phyloP scores from a whole-genome alignment of 2,329 filamentous ascomycete species.

The Trichoderma sp. region DNA sequence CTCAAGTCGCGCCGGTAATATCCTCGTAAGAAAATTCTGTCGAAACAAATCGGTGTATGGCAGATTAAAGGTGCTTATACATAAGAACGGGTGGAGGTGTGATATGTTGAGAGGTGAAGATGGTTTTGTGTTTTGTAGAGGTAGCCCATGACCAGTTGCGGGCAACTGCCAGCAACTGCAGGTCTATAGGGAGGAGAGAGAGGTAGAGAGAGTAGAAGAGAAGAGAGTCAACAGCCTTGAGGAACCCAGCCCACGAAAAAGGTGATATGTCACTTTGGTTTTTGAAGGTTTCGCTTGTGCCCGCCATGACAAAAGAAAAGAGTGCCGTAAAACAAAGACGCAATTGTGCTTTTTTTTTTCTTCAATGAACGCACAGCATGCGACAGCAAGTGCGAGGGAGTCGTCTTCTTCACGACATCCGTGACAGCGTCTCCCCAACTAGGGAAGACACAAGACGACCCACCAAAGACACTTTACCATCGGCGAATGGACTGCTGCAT shows the following conservation, averaged over 20 bases:
- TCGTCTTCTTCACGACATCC: conserved; percentile 39
- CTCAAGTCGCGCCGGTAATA: conserved; percentile 46
- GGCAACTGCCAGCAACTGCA: conserved; percentile 36
- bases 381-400: conserved; percentile 43
- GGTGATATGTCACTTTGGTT: conserved; percentile 47
- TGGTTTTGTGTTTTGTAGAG: conserved; percentile 26
- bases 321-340: conserved; percentile 44
- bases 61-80: conserved; percentile 55
- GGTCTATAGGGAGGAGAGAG: conserved; percentile 11
- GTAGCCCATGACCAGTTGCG: conserved; percentile 32
- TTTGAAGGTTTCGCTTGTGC: conserved; percentile 45
- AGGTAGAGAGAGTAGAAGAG: neutral
- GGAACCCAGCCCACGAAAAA: conserved; percentile 46
- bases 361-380: conserved; percentile 41
- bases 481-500: conserved; percentile 61
- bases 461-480: conserved; percentile 51
- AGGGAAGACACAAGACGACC: conserved; percentile 35
- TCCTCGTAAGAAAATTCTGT: conserved; percentile 46
- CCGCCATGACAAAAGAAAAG: conserved; percentile 54
- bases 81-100: conserved; percentile 41
- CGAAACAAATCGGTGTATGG: conserved; percentile 46
- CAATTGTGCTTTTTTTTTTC: conserved; percentile 36
- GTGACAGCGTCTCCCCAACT: conserved; percentile 31
- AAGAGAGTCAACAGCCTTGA: conserved; percentile 38
- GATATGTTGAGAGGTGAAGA: conserved; percentile 13